Evolutionary conservation across 768 basidiomycete genomes (phyloP).

Genomic region (Basidioascus undulatus): DNA sequence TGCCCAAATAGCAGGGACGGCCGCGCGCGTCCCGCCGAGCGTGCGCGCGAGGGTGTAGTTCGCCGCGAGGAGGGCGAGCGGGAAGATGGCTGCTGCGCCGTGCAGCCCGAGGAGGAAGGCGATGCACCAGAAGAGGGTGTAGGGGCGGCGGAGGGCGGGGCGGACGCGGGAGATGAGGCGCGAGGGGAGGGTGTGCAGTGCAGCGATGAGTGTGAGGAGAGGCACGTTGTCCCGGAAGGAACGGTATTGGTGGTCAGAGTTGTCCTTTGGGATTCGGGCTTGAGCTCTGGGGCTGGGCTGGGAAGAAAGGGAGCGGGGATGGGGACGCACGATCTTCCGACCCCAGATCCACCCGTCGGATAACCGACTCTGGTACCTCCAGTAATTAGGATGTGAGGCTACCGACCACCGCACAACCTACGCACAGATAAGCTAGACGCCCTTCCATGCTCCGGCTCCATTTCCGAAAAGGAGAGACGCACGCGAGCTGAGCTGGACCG

Average conservation of each 20-base stretch:
- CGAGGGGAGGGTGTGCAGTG: slow-evolving; percentile 34
- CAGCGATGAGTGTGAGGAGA: slow-evolving; percentile 28
- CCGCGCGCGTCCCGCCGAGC: slow-evolving; percentile 19
- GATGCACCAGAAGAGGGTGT: slow-evolving; percentile 33
- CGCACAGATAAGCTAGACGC: too few relatives aligned
- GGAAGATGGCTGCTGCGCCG: slow-evolving; percentile 55
- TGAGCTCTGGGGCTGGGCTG: background rate
- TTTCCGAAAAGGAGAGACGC: too few relatives aligned
- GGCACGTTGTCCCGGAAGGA: slow-evolving; percentile 61
- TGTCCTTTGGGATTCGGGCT: slow-evolving; percentile 34
- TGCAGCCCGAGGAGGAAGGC: slow-evolving; percentile 49
- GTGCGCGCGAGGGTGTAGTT: slow-evolving; percentile 42
- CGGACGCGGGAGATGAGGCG: slow-evolving; percentile 7
- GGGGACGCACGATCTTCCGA: slow-evolving; percentile 40
- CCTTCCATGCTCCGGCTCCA: too few relatives aligned
- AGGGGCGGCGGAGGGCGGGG: slow-evolving; percentile 10
- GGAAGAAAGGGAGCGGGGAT: background rate
- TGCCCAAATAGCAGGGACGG: slow-evolving; percentile 35
- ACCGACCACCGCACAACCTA: too few relatives aligned
- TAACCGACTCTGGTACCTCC: slow-evolving; percentile 31
- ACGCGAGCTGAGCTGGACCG: too few relatives aligned
- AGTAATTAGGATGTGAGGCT: too few relatives aligned
- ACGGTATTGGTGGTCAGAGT: slow-evolving; percentile 74
- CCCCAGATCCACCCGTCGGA: slow-evolving; percentile 61
- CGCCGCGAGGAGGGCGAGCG: slow-evolving; percentile 37